Percentiles rank a stretch among this genome's conserved stretches.
Evolutionary conservation across 345 rosid species (phyloP).

Genomic region (Citrus cavaleriei): DNA sequence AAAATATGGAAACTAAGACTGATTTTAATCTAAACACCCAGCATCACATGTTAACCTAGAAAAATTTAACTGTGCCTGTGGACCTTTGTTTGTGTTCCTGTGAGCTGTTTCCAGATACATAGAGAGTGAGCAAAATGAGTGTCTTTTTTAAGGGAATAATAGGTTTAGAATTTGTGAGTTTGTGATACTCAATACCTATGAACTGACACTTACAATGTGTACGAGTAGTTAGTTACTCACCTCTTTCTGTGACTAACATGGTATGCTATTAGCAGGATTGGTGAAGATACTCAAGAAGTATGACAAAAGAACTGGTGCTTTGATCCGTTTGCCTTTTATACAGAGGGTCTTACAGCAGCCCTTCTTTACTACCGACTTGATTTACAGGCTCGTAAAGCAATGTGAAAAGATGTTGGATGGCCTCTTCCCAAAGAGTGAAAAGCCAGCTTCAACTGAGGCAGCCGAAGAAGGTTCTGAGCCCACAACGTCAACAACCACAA

Average conservation of each 20-base stretch:
- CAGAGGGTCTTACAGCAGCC: conserved; percentile 92
- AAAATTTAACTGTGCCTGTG: background rate
- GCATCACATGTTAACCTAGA: background rate
- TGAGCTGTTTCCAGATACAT: background rate
- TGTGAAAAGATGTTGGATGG: conserved; percentile 78
- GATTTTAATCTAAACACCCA: background rate
- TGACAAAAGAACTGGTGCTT: conserved; percentile 91
- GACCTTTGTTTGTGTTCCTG: background rate
- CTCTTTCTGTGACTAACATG: background rate
- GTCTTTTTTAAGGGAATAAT: background rate
- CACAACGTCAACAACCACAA: conserved; percentile 35
- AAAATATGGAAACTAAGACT: background rate
- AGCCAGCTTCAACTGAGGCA: conserved; percentile 24
- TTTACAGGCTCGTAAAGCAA: conserved; percentile 76
- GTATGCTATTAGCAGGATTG: conserved; percentile 47
- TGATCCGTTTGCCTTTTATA: conserved; percentile 85
- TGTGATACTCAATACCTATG: background rate
- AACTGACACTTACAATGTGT: background rate
- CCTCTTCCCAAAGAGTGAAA: conserved; percentile 46
- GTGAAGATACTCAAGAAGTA: conserved; percentile 93
- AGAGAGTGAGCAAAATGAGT: background rate
- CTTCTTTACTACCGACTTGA: conserved; percentile 84
- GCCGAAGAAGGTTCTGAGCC: conserved; percentile 28
- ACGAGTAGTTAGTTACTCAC: background rate
- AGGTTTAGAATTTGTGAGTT: background rate